A percentile compares a stretch with the other conserved stretches of the same genome.
These are phyloP conservation scores for Paraphysoderma sedebokerense DNA, from an alignment of 371 early-diverging fungal species.

Conservation along the genomic window DNA sequence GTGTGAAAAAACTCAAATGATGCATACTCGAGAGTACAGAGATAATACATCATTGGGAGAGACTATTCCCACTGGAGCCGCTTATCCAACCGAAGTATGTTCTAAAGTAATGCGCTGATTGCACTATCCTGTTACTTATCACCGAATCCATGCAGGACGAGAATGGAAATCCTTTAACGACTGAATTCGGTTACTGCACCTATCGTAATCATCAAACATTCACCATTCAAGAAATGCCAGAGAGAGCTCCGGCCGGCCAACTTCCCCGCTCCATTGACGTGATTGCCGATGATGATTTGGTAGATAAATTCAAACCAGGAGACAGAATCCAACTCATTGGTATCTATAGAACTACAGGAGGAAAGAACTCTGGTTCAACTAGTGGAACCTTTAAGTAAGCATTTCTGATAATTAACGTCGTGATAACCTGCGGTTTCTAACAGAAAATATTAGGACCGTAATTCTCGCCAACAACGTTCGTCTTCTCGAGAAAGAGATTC, in stretches of 20 bases:
- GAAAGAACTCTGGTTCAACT: slow-evolving; percentile 48
- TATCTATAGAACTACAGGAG: slow-evolving; percentile 78
- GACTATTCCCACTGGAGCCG: slow-evolving; percentile 51
- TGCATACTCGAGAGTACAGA: slow-evolving; percentile 75
- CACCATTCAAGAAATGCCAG: slow-evolving; percentile 99
- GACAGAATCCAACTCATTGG: slow-evolving; percentile 96
- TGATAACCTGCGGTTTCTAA: not conserved
- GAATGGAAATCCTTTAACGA: slow-evolving; percentile 75
- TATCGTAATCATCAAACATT: slow-evolving; percentile 95
- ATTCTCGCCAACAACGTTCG: slow-evolving; percentile 82
- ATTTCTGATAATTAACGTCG: slow-evolving; percentile 1
- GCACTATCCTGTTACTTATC: no score
- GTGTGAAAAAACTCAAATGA: slow-evolving; percentile 60
- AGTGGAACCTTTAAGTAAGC: slow-evolving; percentile 66
- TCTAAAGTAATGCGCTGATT: not conserved
- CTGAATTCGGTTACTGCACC: slow-evolving; percentile 88
- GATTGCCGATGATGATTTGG: slow-evolving; percentile 94
- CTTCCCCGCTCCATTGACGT: slow-evolving; percentile 94
- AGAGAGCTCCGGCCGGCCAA: slow-evolving; percentile 95
- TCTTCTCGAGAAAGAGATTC: slow-evolving; percentile 31
- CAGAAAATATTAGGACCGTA: slow-evolving; percentile 44
- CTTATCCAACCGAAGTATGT: slow-evolving; percentile 27
- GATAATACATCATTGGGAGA: slow-evolving; percentile 55
- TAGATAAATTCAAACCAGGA: slow-evolving; percentile 95
- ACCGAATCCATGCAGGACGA: slow-evolving; percentile 55